phyloP scores from a whole-genome alignment of 2,329 filamentous ascomycete species.

The Truncatella angustata region DNA sequence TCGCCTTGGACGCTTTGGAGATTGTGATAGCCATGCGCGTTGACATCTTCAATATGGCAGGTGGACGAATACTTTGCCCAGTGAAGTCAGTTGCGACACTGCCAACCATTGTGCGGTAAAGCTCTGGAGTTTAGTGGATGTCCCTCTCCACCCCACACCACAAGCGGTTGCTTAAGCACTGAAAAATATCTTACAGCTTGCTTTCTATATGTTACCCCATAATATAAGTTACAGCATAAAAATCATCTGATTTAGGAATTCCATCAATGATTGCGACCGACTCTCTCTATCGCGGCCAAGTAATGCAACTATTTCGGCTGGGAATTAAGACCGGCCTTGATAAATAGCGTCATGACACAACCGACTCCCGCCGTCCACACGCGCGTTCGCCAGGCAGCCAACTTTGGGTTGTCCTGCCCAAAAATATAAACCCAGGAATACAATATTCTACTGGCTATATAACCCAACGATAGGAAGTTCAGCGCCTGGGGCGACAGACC shows the following conservation, averaged over 20 bases:
- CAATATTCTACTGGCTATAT: conserved; percentile 5
- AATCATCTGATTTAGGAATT: too few species aligned
- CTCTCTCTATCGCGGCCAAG: too few species aligned
- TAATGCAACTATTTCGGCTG: neutral
- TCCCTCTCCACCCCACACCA: too few species aligned
- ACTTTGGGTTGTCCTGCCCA: conserved; percentile 17
- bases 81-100: too few species aligned
- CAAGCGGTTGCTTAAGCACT: too few species aligned
- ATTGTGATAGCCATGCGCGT: conserved; percentile 46
- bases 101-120: too few species aligned
- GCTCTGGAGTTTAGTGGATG: too few species aligned
- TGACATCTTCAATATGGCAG: conserved; percentile 19
- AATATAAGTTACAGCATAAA: too few species aligned
- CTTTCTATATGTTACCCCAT: too few species aligned
- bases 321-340: conserved; percentile 20
- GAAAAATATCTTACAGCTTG: too few species aligned
- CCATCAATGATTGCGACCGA: too few species aligned
- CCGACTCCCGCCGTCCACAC: conserved; percentile 21
- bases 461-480: conserved; percentile 10
- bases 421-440: conserved; percentile 16
- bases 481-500: neutral
- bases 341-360: conserved; percentile 20
- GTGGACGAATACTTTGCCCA: neutral
- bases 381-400: conserved; percentile 17
- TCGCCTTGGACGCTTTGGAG: conserved; percentile 39